phyloP scores from a whole-genome alignment of 75 land plant genomes.

The Chamaecyparis obtusa region DNA sequence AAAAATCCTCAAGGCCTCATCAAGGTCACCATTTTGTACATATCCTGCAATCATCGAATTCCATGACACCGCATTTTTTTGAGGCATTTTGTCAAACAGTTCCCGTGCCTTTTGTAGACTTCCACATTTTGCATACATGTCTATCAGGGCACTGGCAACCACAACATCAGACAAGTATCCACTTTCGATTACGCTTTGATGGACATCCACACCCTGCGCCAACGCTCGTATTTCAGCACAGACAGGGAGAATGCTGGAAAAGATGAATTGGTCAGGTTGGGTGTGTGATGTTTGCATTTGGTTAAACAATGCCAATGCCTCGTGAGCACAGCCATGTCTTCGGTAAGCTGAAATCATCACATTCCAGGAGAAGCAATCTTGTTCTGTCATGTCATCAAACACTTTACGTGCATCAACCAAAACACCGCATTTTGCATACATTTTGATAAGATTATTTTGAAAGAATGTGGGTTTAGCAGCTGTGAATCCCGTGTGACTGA shows the following conservation, averaged over 20 bases:
- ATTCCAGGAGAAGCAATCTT: conserved; percentile 2
- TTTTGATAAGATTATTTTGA: neutral
- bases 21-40: conserved; percentile 16
- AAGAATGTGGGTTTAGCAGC: neutral
- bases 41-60: conserved; percentile 30
- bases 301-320: conserved; percentile 11
- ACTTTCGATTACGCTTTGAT: neutral
- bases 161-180: conserved; percentile 7
- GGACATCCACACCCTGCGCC: conserved; percentile 12
- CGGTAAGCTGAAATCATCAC: neutral
- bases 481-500: neutral
- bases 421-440: neutral
- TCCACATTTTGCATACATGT: conserved; percentile 18
- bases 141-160: conserved; percentile 9
- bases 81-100: conserved; percentile 9
- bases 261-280: conserved; percentile 13
- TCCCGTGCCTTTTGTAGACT: conserved; percentile 7
- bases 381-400: neutral
- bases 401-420: neutral
- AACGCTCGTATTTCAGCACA: conserved; percentile 3
- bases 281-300: conserved; percentile 15
- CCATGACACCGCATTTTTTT: conserved; percentile 24
- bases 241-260: conserved; percentile 5
- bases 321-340: neutral
- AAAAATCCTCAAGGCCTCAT: conserved; percentile 22